phyloP scores from a whole-genome alignment of 169 alveolate genomes.

The Toxoplasma gondii region DNA sequence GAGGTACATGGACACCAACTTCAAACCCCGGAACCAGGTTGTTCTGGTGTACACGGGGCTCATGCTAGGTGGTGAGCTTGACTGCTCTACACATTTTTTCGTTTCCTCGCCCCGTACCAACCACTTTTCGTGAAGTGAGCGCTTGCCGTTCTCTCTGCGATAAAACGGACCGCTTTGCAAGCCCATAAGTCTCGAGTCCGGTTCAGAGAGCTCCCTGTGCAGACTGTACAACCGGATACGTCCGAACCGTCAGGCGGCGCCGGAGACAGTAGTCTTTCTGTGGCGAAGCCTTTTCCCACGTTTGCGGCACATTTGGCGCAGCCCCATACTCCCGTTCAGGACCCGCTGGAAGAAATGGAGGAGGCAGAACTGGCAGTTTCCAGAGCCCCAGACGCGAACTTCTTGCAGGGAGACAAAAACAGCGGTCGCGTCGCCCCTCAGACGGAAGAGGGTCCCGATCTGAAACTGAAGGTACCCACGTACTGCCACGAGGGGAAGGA shows the following conservation, averaged over 20 bases:
- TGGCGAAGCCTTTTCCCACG: neutral
- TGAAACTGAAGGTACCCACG: neutral
- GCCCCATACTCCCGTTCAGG: neutral
- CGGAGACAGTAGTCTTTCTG: neutral
- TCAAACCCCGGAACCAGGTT: too few species aligned
- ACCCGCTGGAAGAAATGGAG: neutral
- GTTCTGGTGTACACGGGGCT: too few species aligned
- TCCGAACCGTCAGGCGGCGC: neutral
- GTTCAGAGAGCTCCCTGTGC: neutral
- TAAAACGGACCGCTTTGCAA: too few species aligned
- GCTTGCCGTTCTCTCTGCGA: too few species aligned
- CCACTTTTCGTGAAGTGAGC: too few species aligned
- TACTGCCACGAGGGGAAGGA: neutral
- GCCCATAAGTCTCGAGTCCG: too few species aligned
- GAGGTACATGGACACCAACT: too few species aligned
- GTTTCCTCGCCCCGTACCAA: too few species aligned
- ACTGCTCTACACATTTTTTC: too few species aligned
- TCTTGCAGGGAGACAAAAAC: neutral
- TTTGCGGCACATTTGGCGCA: neutral
- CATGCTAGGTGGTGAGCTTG: too few species aligned
- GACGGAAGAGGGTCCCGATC: neutral
- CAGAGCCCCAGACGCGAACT: neutral
- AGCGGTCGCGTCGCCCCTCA: too few species aligned
- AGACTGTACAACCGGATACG: neutral
- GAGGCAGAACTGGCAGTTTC: neutral